Conservation (phyloP, 1,139 yeast species). For the Saccharomycopsis phalli region DNA sequence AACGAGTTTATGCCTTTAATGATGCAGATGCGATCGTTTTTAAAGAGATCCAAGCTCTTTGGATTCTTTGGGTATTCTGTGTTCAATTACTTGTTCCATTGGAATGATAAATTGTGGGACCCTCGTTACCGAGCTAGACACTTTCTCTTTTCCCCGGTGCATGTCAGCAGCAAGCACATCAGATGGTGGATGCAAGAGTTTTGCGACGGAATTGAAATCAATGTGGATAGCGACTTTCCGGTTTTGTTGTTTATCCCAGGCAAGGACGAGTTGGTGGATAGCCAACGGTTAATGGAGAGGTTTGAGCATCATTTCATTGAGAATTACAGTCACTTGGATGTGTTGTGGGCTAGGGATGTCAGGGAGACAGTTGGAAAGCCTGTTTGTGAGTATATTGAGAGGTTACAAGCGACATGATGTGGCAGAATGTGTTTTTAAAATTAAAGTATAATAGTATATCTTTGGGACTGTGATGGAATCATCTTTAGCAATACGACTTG, state of each 20-base stretch:
- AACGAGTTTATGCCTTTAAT: conserved; percentile 53
- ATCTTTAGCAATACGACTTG: too few relatives aligned
- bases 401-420: too few relatives aligned
- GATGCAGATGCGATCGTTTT: conserved; percentile 38
- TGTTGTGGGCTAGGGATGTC: conserved; percentile 80
- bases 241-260: conserved; percentile 55
- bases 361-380: conserved; percentile 42
- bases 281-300: conserved; percentile 36
- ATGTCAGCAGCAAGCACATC: conserved; percentile 73
- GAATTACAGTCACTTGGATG: conserved; percentile 81
- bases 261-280: conserved; percentile 59
- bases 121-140: conserved; percentile 55
- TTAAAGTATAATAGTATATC: too few relatives aligned
- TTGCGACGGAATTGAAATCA: background rate
- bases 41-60: conserved; percentile 43
- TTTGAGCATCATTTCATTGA: conserved; percentile 26
- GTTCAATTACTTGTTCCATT: conserved; percentile 77
- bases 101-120: conserved; percentile 82
- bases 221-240: conserved; percentile 33
- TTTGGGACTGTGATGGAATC: too few relatives aligned
- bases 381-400: too few relatives aligned
- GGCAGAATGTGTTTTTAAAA: too few relatives aligned
- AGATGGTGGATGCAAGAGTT: conserved; percentile 66
- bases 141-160: conserved; percentile 80
- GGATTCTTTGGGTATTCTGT: conserved; percentile 62